These are phyloP conservation scores for Podosphaera leucotricha DNA, from an alignment of 2,329 filamentous ascomycete genomes.

Conservation along the genomic window DNA sequence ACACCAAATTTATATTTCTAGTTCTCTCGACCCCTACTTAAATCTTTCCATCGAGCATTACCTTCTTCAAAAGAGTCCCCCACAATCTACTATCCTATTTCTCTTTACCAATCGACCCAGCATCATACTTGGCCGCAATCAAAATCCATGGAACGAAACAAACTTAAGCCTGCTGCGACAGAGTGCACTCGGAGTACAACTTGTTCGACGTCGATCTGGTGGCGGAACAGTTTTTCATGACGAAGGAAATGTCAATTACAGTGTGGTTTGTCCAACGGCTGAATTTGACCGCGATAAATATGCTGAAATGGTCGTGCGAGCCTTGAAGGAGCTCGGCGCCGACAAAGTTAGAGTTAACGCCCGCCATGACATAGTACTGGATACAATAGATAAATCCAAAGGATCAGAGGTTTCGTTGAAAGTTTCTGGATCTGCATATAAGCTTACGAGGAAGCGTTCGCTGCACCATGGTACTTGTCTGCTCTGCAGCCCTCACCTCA, in stretches of 20 bases:
- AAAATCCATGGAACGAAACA: constrained; percentile 91
- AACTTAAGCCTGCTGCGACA: constrained; percentile 38
- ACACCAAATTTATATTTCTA: constrained; percentile 48
- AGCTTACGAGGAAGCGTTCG: constrained; percentile 57
- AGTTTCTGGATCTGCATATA: constrained; percentile 85
- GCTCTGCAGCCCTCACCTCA: constrained; percentile 51
- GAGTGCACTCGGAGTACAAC: constrained; percentile 18
- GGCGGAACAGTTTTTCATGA: constrained; percentile 93
- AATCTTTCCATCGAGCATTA: constrained; percentile 91
- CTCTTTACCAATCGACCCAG: constrained; percentile 75
- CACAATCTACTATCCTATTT: constrained; percentile 55
- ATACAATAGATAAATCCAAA: constrained; percentile 15
- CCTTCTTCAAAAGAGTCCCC: constrained; percentile 50
- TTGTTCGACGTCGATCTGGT: constrained; percentile 68
- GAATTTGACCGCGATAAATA: constrained; percentile 67
- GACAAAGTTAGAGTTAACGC: constrained; percentile 52
- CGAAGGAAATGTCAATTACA: constrained; percentile 80
- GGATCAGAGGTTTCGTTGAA: constrained; percentile 28
- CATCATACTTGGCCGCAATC: constrained; percentile 81
- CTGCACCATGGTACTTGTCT: constrained; percentile 89
- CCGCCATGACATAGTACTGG: constrained; percentile 78
- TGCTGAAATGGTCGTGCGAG: constrained; percentile 81
- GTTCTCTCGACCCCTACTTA: constrained; percentile 50
- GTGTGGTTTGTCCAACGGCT: constrained; percentile 59
- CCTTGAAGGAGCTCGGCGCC: constrained; percentile 37